Evolutionary conservation across 1,139 yeast genomes (phyloP), one percentile per base, ranked within the genome.

Genomic region (Meyerozyma elateridarum): DNA sequence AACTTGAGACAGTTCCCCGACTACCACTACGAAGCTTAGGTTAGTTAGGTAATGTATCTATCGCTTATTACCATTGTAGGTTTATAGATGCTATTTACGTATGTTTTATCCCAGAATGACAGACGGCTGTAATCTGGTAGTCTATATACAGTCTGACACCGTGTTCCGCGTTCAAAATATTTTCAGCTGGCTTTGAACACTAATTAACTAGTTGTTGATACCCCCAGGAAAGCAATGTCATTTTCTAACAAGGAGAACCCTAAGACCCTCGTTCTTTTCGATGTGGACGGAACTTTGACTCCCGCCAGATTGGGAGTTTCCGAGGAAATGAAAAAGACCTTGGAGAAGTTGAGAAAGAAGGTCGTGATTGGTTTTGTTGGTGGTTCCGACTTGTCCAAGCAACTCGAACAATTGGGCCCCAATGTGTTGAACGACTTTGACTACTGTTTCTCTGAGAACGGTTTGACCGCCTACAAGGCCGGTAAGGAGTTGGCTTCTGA

Each of bases 321-420:
- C 30, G 83, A 78, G 35, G 95, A 88, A 62, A 84, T 91, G 81
- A 76, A 69, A 54, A 61, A 74, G 42, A 68, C 84, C 34, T 75
- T 91, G 51, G 61, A 62, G 40, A 76, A 80, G 49, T 76, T 93
- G 58, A 84, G 96, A 69, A 69, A 87, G 68, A 87, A 88, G 70
- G 91, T 79, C 48, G 96, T 84, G 34, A 77, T 91, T 65, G 99
- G 99, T 36, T 91, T 89, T 51, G 99, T 91, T 45, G 99, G 99
- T 60, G 99, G 99, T 48, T 82, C 95, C 32, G 98, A 91, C 62
- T 78, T 93, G 52, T 70, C 78, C 58, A 91, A 91, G 68, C 99
- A 91, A 73, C 76, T 80, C 52, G 98, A 91, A 70, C 99, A 91
- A 69, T 78, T 93, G 46, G 98, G 98, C 45, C 65, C 76, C 35